A percentile compares a stretch with the other conserved stretches of the same genome.
phyloP scores from a whole-genome alignment of 148 eudicot genomes.

The Rhododendron molle region DNA sequence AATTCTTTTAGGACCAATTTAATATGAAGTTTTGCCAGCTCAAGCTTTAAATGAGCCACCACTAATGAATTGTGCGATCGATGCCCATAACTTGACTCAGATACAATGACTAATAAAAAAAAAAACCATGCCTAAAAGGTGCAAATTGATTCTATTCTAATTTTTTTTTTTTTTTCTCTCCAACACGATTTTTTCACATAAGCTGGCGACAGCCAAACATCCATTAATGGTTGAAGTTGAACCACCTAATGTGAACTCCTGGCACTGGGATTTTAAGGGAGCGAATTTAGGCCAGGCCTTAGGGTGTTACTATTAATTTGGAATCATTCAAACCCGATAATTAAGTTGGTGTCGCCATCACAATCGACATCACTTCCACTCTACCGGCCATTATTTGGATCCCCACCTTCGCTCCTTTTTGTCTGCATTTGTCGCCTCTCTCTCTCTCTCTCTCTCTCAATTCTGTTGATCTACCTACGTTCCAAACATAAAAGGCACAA shows the following conservation, averaged over 20 bases:
- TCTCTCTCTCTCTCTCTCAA: background rate
- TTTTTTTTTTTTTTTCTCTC: background rate
- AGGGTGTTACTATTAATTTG: background rate
- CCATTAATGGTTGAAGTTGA: background rate
- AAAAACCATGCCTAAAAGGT: background rate
- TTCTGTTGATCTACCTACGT: background rate
- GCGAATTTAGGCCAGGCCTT: background rate
- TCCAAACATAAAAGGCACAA: background rate
- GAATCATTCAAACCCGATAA: background rate
- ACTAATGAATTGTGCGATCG: too few relatives aligned
- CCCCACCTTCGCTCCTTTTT: background rate
- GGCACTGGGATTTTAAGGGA: background rate
- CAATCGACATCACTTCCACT: background rate
- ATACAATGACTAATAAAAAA: background rate
- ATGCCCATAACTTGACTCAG: background rate
- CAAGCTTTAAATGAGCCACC: background rate
- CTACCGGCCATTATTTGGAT: constrained; percentile 6
- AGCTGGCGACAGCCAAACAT: background rate
- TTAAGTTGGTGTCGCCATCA: background rate
- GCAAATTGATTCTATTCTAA: background rate
- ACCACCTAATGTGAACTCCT: background rate
- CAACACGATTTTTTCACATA: background rate
- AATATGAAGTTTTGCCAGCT: background rate
- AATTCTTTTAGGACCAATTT: background rate
- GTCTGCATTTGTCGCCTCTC: background rate